phyloP scores from a whole-genome alignment of 169 alveolate species.

The Eimeria praecox region DNA sequence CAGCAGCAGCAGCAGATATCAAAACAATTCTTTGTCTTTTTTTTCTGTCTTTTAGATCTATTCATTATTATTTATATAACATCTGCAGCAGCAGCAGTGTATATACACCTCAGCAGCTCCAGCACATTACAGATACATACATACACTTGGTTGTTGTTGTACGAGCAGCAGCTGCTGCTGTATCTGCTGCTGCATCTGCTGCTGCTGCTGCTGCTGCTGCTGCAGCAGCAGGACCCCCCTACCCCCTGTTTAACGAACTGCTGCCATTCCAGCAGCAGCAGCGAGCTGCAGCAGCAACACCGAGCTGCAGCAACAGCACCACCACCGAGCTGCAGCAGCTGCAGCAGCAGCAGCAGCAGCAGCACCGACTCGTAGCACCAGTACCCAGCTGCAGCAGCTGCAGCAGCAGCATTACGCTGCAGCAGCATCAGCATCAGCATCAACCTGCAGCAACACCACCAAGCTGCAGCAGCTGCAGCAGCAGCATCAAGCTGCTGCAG shows the following conservation, averaged over 20 bases:
- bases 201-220: conserved; percentile 16
- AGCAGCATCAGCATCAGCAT: not conserved
- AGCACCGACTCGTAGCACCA: not conserved
- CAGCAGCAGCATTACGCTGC: conserved; percentile 16
- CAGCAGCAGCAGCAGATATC: conserved; percentile 31
- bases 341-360: conserved; percentile 47
- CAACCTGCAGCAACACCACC: not conserved
- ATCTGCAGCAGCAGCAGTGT: not conserved
- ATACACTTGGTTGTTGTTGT: not conserved
- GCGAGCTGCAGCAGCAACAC: not conserved
- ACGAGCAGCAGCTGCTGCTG: conserved; percentile 8
- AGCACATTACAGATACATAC: too few relatives aligned
- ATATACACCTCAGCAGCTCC: conserved; percentile 19
- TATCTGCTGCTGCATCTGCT: not conserved
- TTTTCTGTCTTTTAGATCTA: not conserved
- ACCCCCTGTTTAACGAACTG: too few relatives aligned
- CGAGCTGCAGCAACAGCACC: not conserved
- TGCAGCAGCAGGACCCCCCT: not conserved
- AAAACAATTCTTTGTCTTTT: not conserved
- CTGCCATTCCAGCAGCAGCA: conserved; percentile 11
- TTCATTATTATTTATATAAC: not conserved
- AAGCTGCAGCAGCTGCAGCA: not conserved
- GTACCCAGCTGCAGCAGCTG: conserved; percentile 55
- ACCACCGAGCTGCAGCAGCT: not conserved
- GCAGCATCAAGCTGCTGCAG: not conserved